Conservation (phyloP, 805 yeast species). For the Saccharomycopsis guyanensis region DNA sequence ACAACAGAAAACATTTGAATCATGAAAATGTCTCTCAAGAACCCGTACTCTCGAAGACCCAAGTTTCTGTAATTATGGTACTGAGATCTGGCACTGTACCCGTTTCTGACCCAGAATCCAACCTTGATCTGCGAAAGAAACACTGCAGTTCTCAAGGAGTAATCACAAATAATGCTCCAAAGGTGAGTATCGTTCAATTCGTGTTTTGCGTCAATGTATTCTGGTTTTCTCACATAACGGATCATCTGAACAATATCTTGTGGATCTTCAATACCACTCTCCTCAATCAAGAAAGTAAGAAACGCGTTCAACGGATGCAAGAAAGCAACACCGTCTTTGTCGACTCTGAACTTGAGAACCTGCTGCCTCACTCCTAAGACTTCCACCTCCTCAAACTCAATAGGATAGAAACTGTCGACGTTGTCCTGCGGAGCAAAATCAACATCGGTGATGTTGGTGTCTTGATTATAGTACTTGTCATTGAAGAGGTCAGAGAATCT, state of each 20-base stretch:
- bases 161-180: slow-evolving; percentile 29
- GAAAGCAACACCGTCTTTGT: slow-evolving; percentile 49
- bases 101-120: slow-evolving; percentile 94
- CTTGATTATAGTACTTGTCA: not conserved
- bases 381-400: slow-evolving; percentile 2
- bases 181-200: slow-evolving; percentile 2
- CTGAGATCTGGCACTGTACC: slow-evolving; percentile 72
- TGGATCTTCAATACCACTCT: slow-evolving; percentile 26
- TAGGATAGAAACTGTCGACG: not conserved
- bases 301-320: slow-evolving; percentile 77
- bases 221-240: not conserved
- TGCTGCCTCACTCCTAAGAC: not conserved
- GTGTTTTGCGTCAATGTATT: not conserved
- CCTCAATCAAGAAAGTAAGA: slow-evolving; percentile 63
- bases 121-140: slow-evolving; percentile 75
- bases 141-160: slow-evolving; percentile 71
- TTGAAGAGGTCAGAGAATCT: slow-evolving; percentile 12
- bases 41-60: slow-evolving; percentile 78
- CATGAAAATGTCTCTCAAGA: slow-evolving; percentile 66
- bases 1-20: slow-evolving; percentile 54
- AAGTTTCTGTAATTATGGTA: slow-evolving; percentile 70
- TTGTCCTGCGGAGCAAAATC: not conserved
- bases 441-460: not conserved
- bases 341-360: slow-evolving; percentile 33
- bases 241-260: slow-evolving; percentile 20